Conservation (phyloP, 495 filamentous ascomycete species). For the Trypethelium eluteriae region DNA sequence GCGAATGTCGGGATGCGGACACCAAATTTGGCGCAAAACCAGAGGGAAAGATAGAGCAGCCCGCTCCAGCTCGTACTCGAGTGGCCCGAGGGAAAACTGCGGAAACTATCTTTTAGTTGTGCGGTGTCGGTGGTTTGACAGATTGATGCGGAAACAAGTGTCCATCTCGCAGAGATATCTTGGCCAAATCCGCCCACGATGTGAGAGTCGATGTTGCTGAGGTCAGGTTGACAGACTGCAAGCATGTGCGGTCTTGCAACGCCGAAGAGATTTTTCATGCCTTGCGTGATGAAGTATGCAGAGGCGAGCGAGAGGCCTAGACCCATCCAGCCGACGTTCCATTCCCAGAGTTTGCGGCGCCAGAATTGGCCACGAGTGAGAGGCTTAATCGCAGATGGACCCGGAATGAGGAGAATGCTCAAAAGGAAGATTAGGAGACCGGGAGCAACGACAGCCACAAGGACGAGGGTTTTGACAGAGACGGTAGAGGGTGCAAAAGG, state of each 20-base stretch:
- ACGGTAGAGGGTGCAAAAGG: slow-evolving; percentile 50
- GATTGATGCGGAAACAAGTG: slow-evolving; percentile 47
- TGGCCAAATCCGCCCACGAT: slow-evolving; percentile 47
- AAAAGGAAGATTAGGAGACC: slow-evolving; percentile 45
- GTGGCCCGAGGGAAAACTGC: slow-evolving; percentile 62
- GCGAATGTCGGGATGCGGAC: slow-evolving; percentile 47
- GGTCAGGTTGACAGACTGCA: slow-evolving; percentile 51
- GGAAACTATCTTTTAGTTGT: slow-evolving; percentile 52
- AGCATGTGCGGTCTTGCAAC: slow-evolving; percentile 60
- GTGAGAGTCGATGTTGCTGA: slow-evolving; percentile 38
- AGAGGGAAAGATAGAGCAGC: slow-evolving; percentile 55
- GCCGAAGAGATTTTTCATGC: slow-evolving; percentile 56
- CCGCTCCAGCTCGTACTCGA: slow-evolving; percentile 59
- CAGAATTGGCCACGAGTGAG: slow-evolving; percentile 35
- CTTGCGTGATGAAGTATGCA: slow-evolving; percentile 52
- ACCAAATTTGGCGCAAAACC: slow-evolving; percentile 56
- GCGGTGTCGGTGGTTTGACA: slow-evolving; percentile 41
- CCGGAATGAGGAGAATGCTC: slow-evolving; percentile 45
- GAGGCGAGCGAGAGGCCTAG: slow-evolving; percentile 49
- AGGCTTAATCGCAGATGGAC: slow-evolving; percentile 30
- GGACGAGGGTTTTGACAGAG: slow-evolving; percentile 41
- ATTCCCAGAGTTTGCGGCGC: slow-evolving; percentile 52
- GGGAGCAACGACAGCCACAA: slow-evolving; percentile 48
- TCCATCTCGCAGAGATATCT: slow-evolving; percentile 38
- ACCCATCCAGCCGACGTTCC: slow-evolving; percentile 50